Base-by-base conservation (phyloP, 116 monocot species). In the Zostera marina region DNA sequence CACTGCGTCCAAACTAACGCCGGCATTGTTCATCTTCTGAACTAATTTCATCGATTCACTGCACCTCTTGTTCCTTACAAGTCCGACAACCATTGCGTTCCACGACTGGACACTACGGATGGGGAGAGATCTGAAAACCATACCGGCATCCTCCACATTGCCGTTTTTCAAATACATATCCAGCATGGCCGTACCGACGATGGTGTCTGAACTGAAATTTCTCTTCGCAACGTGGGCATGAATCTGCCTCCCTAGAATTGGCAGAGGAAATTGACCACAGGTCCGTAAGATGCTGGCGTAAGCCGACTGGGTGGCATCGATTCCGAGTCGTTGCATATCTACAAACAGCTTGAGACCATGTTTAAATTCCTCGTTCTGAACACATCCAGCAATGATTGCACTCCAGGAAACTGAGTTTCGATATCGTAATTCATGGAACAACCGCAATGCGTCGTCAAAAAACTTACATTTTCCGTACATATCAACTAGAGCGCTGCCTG, bases 61-160 rank as follows among this genome's bases (percentile, higher is more conserved):
- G 32, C 68, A 73, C 56, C 19, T 71, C 8, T 69, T 42, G 14
- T 67, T 72, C 13, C 78, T 61, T 11, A 23, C 64, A 53, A 64
- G 74, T 7, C 84, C 90, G 46, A 84, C 79, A 26, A 90, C 53
- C 59, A 84, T 74, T 2, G 84, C 90, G 59, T 90, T 90, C 72
- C 76, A 90, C 20, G 79, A 63, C 66, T 78, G 76, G 70, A 70
- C 11, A 17, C 67, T 71, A 17, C 63, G 67, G 1, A 17, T 55
- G 0, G 78, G 81, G 38, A 90, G 47, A 43, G 42, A 19, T 26
- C 45, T 12, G 68, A 84, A 84, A 4, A 68, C 62, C 61, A 57
- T 74, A 46, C 25, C 59, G 25, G 90, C 84, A 56, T 79, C 76
- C 19, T 61, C 59, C 53, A 72, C 58, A 12, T 63, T 56, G 24